Evolutionary conservation across 2,329 filamentous ascomycete species (phyloP).

Genomic region (Penicillium sp.): DNA sequence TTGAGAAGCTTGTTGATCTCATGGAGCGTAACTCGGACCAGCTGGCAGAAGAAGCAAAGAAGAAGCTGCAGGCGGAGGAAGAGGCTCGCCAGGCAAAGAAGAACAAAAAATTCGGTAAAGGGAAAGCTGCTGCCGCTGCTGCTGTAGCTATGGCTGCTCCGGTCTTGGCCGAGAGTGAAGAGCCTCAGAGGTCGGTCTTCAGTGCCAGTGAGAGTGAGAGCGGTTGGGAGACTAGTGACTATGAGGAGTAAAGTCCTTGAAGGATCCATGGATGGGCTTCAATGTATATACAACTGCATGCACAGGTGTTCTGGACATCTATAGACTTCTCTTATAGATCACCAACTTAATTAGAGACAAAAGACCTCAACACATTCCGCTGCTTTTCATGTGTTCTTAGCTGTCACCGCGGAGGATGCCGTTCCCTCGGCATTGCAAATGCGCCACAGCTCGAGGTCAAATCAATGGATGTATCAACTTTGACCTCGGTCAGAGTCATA

Average conservation of each 20-base stretch:
- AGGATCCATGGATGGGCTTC: not conserved
- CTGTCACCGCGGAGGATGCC: no score
- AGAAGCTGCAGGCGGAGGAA: conserved; percentile 22
- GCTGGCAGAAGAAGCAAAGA: conserved; percentile 25
- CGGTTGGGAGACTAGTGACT: conserved; percentile 34
- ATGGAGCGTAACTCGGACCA: conserved; percentile 33
- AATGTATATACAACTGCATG: conserved; percentile 1
- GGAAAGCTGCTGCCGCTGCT: conserved; percentile 13
- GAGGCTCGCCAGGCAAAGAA: conserved; percentile 22
- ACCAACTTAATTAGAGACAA: not conserved
- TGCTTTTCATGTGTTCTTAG: no score
- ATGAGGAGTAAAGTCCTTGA: conserved; percentile 5
- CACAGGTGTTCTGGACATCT: not conserved
- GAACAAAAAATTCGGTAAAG: conserved; percentile 23
- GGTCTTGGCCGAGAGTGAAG: conserved; percentile 4
- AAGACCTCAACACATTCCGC: not conserved
- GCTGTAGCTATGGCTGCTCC: conserved; percentile 5
- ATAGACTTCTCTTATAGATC: not conserved
- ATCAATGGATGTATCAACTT: no score
- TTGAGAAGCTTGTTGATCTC: conserved; percentile 53
- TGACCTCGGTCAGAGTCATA: no score
- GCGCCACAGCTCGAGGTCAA: not conserved
- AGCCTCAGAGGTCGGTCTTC: conserved; percentile 25
- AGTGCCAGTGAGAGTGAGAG: conserved; percentile 39
- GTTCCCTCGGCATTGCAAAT: not conserved